Percentiles rank a stretch among this genome's conserved stretches.
phyloP scores from a whole-genome alignment of 1,284 basidiomycete species.

The Tilletia walkeri region DNA sequence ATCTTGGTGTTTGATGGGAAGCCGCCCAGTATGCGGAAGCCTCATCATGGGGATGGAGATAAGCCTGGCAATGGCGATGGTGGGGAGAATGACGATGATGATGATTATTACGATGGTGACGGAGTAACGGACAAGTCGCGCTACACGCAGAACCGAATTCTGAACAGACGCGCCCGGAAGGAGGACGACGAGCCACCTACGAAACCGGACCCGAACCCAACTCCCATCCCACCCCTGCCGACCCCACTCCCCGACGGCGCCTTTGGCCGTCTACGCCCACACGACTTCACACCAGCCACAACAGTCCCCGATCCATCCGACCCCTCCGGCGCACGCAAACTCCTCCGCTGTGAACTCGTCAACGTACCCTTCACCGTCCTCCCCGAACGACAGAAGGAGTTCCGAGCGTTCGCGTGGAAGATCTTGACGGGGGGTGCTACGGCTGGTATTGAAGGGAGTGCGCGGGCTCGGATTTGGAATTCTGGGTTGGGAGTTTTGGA shows the following conservation, averaged over 20 bases:
- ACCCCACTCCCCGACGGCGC: slow-evolving; percentile 43
- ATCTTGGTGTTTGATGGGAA: slow-evolving; percentile 47
- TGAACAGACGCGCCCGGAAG: not conserved
- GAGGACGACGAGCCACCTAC: not conserved
- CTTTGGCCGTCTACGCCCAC: slow-evolving; percentile 44
- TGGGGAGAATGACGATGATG: slow-evolving; percentile 20
- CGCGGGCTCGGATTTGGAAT: slow-evolving; percentile 49
- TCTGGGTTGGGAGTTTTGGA: slow-evolving; percentile 40
- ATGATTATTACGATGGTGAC: slow-evolving; percentile 21
- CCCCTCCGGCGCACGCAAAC: slow-evolving; percentile 37
- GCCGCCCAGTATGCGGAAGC: slow-evolving; percentile 41
- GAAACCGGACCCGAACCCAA: slow-evolving; percentile 28
- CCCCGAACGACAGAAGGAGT: slow-evolving; percentile 34
- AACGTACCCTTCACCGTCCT: slow-evolving; percentile 48
- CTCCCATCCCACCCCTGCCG: slow-evolving; percentile 37
- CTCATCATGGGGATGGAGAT: slow-evolving; percentile 19
- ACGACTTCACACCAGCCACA: slow-evolving; percentile 41
- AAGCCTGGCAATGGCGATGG: slow-evolving; percentile 22
- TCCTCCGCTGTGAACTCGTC: slow-evolving; percentile 40
- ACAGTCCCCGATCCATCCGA: slow-evolving; percentile 39
- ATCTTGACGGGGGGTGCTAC: slow-evolving; percentile 44
- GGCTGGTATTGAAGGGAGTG: slow-evolving; percentile 45
- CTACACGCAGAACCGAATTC: not conserved
- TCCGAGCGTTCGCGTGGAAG: slow-evolving; percentile 48
- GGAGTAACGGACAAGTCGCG: not conserved